These are phyloP conservation scores for Nemania abortiva DNA, from an alignment of 2,329 filamentous ascomycete species.

Conservation along the genomic window DNA sequence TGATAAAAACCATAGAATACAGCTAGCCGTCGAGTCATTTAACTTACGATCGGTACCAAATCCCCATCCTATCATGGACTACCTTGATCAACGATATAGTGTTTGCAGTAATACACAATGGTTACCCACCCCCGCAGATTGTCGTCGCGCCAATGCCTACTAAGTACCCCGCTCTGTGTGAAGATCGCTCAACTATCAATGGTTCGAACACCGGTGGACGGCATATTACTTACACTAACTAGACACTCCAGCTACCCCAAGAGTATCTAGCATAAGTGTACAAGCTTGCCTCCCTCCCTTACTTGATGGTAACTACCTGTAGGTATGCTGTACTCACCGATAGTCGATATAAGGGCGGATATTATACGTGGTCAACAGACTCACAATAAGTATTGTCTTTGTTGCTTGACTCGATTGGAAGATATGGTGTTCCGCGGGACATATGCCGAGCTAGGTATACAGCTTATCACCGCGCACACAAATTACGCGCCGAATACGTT, in stretches of 20 bases:
- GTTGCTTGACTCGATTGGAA: background rate
- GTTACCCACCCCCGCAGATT: conserved; percentile 17
- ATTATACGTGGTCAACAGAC: background rate
- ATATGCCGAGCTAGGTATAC: background rate
- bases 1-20: too few species aligned
- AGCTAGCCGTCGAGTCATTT: too few species aligned
- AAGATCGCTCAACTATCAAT: background rate
- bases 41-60: too few species aligned
- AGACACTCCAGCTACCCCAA: background rate
- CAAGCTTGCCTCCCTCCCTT: background rate
- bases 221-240: background rate
- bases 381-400: too few species aligned
- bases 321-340: background rate
- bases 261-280: background rate
- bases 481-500: background rate
- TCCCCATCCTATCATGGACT: background rate
- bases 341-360: background rate
- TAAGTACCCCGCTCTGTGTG: background rate
- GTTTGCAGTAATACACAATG: conserved; percentile 3
- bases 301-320: background rate
- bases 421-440: background rate
- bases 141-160: background rate
- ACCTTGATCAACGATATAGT: background rate
- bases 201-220: background rate
- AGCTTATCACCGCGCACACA: background rate